Conservation (phyloP, 257 asterid species). For the Oldenlandia corymbosa region DNA sequence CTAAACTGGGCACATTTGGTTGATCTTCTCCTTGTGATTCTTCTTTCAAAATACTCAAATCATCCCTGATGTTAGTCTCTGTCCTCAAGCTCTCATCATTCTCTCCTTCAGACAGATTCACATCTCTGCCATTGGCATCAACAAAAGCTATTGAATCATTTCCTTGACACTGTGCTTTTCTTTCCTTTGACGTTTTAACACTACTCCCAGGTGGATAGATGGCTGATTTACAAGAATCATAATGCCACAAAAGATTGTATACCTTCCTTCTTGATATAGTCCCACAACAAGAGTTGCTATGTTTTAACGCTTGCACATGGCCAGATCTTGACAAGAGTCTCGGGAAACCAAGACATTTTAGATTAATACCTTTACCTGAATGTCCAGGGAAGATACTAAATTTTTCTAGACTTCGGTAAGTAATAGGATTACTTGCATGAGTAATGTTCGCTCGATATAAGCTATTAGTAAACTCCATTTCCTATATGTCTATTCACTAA, state of each 20-base stretch:
- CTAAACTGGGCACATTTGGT: conserved; percentile 51
- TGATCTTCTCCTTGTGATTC: conserved; percentile 35
- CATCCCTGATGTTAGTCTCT: conserved; percentile 24
- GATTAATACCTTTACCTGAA: conserved; percentile 6
- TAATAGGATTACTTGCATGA: conserved; percentile 4
- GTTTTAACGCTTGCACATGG: conserved; percentile 13
- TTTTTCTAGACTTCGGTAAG: background rate
- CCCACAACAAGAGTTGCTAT: conserved; percentile 2
- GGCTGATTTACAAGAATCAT: conserved; percentile 11
- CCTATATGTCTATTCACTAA: conserved; percentile 6
- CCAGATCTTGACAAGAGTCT: conserved; percentile 7
- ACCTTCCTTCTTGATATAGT: background rate
- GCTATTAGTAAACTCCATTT: conserved; percentile 21
- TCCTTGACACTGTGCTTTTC: conserved; percentile 60
- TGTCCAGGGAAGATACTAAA: conserved; percentile 2
- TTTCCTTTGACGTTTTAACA: conserved; percentile 13
- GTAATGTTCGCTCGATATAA: conserved; percentile 11
- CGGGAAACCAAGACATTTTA: conserved; percentile 9
- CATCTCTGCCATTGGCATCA: conserved; percentile 53
- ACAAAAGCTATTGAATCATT: conserved; percentile 76
- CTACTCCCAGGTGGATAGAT: conserved; percentile 10
- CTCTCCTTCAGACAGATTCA: conserved; percentile 36
- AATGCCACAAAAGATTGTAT: conserved; percentile 13
- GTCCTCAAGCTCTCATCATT: conserved; percentile 22
- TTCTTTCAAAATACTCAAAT: conserved; percentile 31